A percentile compares a stretch with the other conserved stretches of the same genome.
Evolutionary conservation across 2,329 filamentous ascomycete genomes (phyloP).

Genomic region (Colletotrichum sp.): DNA sequence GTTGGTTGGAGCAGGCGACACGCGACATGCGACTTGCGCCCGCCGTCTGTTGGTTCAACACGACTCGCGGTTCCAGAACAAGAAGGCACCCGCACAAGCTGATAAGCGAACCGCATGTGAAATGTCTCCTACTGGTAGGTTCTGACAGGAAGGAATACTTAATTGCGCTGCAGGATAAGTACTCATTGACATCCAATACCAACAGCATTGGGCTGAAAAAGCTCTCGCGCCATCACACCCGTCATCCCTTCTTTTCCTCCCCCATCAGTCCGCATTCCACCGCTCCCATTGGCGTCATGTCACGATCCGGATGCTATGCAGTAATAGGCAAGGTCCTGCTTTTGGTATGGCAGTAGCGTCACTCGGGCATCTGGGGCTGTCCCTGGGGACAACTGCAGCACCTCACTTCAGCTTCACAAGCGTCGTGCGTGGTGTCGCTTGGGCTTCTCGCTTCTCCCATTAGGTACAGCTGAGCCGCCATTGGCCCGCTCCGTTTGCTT

Average conservation of each 20-base stretch:
- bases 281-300: neutral
- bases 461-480: neutral
- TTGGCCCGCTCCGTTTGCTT: neutral
- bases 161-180: neutral
- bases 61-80: neutral
- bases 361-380: neutral
- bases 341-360: neutral
- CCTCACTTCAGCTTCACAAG: neutral
- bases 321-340: neutral
- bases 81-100: neutral
- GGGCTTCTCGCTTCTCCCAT: neutral
- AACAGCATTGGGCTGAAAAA: neutral
- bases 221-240: neutral
- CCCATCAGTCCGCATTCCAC: neutral
- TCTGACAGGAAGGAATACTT: neutral
- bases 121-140: neutral
- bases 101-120: neutral
- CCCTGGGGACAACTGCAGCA: neutral
- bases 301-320: neutral
- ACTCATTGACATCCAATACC: neutral
- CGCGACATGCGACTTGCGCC: neutral
- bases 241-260: slow-evolving; percentile 1
- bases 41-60: neutral
- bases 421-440: neutral
- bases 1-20: neutral